These are phyloP conservation scores for Lasiosphaeria miniovina DNA, from an alignment of 495 filamentous ascomycete genomes.

Conservation along the genomic window DNA sequence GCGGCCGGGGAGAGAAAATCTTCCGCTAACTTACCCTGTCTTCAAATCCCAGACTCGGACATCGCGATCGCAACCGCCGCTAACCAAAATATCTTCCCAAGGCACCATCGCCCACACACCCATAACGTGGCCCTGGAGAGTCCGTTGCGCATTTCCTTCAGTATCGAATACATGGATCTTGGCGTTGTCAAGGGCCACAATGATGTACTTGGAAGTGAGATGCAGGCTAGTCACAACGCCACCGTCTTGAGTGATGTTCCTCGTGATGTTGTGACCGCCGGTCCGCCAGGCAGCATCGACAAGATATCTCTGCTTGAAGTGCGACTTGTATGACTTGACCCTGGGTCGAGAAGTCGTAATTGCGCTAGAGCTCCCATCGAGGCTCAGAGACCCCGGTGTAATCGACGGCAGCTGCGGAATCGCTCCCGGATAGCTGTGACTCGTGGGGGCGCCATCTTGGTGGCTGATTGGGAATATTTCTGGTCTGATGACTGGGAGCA, in stretches of 20 bases:
- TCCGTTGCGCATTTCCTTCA: constrained; percentile 81
- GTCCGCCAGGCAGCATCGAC: constrained; percentile 96
- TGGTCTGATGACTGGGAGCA: constrained; percentile 21
- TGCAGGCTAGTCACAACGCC: constrained; percentile 96
- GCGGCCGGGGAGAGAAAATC: neutral
- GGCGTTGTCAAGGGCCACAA: constrained; percentile 95
- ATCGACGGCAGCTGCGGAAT: constrained; percentile 30
- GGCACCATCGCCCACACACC: constrained; percentile 99
- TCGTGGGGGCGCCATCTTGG: constrained; percentile 26
- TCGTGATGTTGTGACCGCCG: constrained; percentile 71
- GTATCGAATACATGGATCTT: constrained; percentile 98
- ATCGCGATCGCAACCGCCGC: constrained; percentile 94
- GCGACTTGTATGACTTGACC: constrained; percentile 75
- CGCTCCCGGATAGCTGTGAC: constrained; percentile 37
- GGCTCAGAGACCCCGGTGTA: constrained; percentile 32
- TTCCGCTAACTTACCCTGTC: constrained; percentile 66
- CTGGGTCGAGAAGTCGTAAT: constrained; percentile 35
- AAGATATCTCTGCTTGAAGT: constrained; percentile 96
- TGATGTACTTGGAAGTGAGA: constrained; percentile 91
- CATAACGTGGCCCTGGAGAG: constrained; percentile 94
- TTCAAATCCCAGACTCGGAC: constrained; percentile 97
- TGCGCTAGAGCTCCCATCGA: constrained; percentile 32
- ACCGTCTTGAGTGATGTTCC: constrained; percentile 90
- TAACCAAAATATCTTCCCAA: constrained; percentile 93
- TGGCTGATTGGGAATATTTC: constrained; percentile 27